A percentile compares a stretch with the other conserved stretches of the same genome.
Evolutionary conservation across 805 yeast species (phyloP).

Genomic region (Hanseniaspora pseudoguilliermondii): DNA sequence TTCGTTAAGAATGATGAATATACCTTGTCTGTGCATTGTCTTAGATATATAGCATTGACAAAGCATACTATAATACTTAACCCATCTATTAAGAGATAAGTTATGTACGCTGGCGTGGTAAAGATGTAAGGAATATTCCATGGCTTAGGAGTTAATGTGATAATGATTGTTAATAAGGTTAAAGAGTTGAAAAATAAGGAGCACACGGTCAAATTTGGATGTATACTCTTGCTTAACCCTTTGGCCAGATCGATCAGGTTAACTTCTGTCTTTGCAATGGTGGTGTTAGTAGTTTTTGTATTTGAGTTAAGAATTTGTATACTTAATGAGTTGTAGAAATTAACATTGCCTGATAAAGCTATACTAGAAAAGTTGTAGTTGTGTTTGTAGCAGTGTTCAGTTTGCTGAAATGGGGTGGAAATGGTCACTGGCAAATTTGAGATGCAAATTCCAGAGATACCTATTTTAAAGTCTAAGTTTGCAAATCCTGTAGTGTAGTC

Average conservation of each 20-base stretch:
- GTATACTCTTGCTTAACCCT: not conserved
- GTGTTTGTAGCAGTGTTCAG: conserved; percentile 22
- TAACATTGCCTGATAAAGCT: conserved; percentile 14
- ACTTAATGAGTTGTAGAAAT: conserved; percentile 21
- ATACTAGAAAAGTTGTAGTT: conserved; percentile 14
- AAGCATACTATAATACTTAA: not conserved
- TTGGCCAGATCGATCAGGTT: conserved; percentile 32
- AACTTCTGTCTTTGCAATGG: conserved; percentile 20
- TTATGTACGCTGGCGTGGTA: not conserved
- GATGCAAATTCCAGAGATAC: conserved; percentile 48
- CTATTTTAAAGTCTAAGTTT: conserved; percentile 36
- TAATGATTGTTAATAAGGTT: not conserved
- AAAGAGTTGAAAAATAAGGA: not conserved
- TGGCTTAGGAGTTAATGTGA: not conserved
- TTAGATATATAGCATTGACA: conserved; percentile 4
- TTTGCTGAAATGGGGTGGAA: conserved; percentile 14
- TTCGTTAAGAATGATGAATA: conserved; percentile 2
- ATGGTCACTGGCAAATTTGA: conserved; percentile 23
- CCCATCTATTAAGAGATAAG: not conserved
- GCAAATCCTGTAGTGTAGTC: conserved; percentile 23
- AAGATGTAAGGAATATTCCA: not conserved
- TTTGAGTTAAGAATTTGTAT: conserved; percentile 22
- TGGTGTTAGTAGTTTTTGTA: conserved; percentile 30
- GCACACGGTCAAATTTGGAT: conserved; percentile 5
- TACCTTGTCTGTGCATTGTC: not conserved